A percentile compares a stretch with the other conserved stretches of the same genome.
Evolutionary conservation across 2,329 filamentous ascomycete species (phyloP).

Genomic region (Colletotrichum paranaense): DNA sequence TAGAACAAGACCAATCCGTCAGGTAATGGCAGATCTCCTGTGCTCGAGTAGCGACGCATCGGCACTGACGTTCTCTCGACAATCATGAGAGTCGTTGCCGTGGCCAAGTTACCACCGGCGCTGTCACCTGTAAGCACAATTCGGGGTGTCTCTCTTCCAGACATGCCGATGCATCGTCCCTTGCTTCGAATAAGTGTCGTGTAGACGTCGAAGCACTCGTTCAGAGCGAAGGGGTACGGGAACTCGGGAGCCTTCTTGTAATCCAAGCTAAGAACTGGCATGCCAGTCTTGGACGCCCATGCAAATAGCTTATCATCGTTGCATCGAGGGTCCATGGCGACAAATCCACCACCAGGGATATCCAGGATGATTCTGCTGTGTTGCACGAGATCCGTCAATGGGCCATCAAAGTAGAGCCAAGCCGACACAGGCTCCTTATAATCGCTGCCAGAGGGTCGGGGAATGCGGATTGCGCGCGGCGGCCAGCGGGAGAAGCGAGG

Average conservation of each 20-base stretch:
- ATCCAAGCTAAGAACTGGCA: slow-evolving; percentile 92
- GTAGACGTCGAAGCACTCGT: slow-evolving; percentile 63
- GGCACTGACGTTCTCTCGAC: slow-evolving; percentile 73
- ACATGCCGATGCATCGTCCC: slow-evolving; percentile 57
- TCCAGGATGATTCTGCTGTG: slow-evolving; percentile 87
- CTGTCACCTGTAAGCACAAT: slow-evolving; percentile 61
- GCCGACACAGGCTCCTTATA: slow-evolving; percentile 86
- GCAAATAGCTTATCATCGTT: slow-evolving; percentile 94
- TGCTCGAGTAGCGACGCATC: slow-evolving; percentile 64
- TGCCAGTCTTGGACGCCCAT: slow-evolving; percentile 88
- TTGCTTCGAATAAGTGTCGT: slow-evolving; percentile 50
- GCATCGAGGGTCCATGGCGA: slow-evolving; percentile 94
- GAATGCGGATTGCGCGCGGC: slow-evolving; percentile 85
- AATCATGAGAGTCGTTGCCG: slow-evolving; percentile 88
- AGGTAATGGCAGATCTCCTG: slow-evolving; percentile 75
- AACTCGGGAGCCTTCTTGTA: slow-evolving; percentile 72
- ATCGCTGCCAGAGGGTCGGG: slow-evolving; percentile 80
- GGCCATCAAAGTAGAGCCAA: slow-evolving; percentile 96
- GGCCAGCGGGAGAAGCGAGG: slow-evolving; percentile 85
- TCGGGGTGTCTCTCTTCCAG: slow-evolving; percentile 49
- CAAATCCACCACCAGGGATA: slow-evolving; percentile 93
- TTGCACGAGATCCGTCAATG: slow-evolving; percentile 79
- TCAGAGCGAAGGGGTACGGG: slow-evolving; percentile 59
- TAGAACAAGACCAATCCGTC: slow-evolving; percentile 89
- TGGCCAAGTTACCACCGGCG: slow-evolving; percentile 59